phyloP scores from a whole-genome alignment of 2,329 filamentous ascomycete species.

The Diaporthe citrichinensis region DNA sequence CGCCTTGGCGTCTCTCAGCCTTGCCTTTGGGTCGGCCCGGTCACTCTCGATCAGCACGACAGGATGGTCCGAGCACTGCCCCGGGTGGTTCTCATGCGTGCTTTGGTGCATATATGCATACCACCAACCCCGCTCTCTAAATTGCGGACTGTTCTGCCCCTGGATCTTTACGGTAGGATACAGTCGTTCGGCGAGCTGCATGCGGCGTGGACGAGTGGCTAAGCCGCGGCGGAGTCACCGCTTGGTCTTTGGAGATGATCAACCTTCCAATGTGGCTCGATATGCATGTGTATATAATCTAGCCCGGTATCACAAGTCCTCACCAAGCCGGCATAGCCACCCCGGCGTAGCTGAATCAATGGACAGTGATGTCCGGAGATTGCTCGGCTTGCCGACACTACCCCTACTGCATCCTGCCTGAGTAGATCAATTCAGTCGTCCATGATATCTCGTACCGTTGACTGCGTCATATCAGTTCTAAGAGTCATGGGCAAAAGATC shows the following conservation, averaged over 20 bases:
- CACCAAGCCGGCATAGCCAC: neutral
- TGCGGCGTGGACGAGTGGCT: neutral
- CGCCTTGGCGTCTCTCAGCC: constrained; percentile 12
- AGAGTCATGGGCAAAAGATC: neutral
- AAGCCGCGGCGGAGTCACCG: neutral
- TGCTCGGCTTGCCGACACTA: neutral
- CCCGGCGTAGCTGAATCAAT: neutral
- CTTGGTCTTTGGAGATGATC: neutral
- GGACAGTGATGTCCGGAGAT: neutral
- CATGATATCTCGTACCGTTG: neutral
- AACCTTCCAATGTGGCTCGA: neutral
- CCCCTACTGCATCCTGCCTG: neutral
- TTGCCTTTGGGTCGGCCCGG: neutral
- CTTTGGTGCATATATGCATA: neutral
- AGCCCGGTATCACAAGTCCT: neutral
- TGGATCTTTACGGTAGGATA: neutral
- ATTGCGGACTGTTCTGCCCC: neutral
- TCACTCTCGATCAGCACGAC: too few species aligned
- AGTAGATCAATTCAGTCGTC: neutral
- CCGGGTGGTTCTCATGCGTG: neutral
- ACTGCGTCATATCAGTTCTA: neutral
- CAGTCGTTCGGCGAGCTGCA: neutral
- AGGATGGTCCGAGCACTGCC: neutral
- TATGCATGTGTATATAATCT: too few species aligned
- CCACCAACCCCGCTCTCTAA: neutral